Percentiles rank a stretch among this genome's conserved stretches.
These are phyloP conservation scores for Rubus parviflorus DNA, from an alignment of 306 rosid species.

Conservation along the genomic window DNA sequence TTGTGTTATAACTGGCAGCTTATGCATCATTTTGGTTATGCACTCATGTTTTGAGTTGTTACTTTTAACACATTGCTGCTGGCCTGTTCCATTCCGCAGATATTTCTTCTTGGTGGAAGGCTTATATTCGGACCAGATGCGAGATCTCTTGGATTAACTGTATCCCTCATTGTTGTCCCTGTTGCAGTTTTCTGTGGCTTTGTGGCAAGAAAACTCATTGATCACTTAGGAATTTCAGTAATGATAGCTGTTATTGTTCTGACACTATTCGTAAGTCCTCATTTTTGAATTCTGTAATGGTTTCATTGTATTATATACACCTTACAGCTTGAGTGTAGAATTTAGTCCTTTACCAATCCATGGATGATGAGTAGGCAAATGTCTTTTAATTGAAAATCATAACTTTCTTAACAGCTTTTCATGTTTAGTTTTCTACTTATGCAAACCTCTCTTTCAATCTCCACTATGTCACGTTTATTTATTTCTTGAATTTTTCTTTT, in stretches of 20 bases:
- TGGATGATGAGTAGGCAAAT: not conserved
- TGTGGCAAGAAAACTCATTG: constrained; percentile 34
- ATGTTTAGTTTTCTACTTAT: constrained; percentile 2
- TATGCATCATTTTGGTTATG: constrained; percentile 3
- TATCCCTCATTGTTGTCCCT: constrained; percentile 31
- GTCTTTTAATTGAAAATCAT: not conserved
- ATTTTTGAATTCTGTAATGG: not conserved
- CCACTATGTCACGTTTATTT: not conserved
- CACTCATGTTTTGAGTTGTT: not conserved
- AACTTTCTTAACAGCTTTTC: not conserved
- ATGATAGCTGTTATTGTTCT: constrained; percentile 17
- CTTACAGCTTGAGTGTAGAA: not conserved
- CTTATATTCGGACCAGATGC: constrained; percentile 43
- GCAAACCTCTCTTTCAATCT: not conserved
- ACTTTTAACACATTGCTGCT: not conserved
- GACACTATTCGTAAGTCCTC: constrained; percentile 27
- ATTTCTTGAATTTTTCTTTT: not conserved
- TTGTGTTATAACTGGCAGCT: not conserved
- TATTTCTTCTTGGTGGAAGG: constrained; percentile 39
- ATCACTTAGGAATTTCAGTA: constrained; percentile 34
- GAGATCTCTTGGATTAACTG: constrained; percentile 33
- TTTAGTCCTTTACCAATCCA: not conserved
- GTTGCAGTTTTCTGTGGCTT: constrained; percentile 33
- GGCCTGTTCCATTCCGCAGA: constrained; percentile 26
- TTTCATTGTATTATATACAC: not conserved